Percentiles rank a stretch among this genome's conserved stretches.
phyloP scores from a whole-genome alignment of 192 early-diverging fungal species.

The Obelidium mucronatum region DNA sequence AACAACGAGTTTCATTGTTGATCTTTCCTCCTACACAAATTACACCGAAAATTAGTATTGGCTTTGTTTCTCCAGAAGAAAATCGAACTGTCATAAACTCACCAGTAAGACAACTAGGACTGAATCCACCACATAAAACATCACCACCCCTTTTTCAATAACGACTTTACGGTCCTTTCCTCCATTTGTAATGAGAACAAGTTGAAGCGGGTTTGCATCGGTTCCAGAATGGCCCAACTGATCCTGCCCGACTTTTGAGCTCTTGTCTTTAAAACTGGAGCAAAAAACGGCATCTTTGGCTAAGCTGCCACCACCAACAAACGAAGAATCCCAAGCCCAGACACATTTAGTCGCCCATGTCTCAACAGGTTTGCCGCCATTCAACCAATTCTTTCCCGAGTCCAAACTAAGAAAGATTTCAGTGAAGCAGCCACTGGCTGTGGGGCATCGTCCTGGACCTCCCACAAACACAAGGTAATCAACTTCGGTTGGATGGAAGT shows the following conservation, averaged over 20 bases:
- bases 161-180: constrained; percentile 53
- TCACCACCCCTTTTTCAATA: constrained; percentile 73
- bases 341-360: constrained; percentile 87
- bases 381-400: constrained; percentile 74
- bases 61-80: neutral
- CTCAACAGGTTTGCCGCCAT: constrained; percentile 60
- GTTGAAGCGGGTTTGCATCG: constrained; percentile 71
- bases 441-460: constrained; percentile 51
- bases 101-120: constrained; percentile 82
- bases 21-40: constrained; percentile 37
- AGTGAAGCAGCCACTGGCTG: constrained; percentile 72
- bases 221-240: constrained; percentile 47
- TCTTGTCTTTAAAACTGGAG: constrained; percentile 66
- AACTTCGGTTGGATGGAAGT: constrained; percentile 85
- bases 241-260: constrained; percentile 65
- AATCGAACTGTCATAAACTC: constrained; percentile 1
- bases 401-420: constrained; percentile 75
- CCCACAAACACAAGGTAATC: constrained; percentile 91
- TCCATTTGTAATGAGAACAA: constrained; percentile 70
- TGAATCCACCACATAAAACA: constrained; percentile 79
- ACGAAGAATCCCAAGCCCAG: constrained; percentile 55
- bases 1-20: constrained; percentile 69
- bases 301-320: constrained; percentile 35
- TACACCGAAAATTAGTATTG: neutral
- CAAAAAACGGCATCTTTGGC: constrained; percentile 80